These are phyloP conservation scores for Viola odorata DNA, from an alignment of 345 rosid species.

Conservation along the genomic window DNA sequence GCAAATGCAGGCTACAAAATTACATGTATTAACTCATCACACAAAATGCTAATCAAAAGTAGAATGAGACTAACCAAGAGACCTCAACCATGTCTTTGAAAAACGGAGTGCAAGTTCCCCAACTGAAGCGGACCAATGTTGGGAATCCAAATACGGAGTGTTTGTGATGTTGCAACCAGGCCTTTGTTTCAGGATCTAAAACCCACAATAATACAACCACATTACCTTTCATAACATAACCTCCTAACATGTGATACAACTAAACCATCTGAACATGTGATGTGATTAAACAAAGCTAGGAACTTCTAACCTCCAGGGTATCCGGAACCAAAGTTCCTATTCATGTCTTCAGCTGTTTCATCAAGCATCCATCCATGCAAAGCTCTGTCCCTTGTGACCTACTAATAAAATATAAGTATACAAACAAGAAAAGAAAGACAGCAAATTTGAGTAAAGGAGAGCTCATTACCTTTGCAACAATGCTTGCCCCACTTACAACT, in stretches of 20 bases:
- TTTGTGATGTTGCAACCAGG: constrained; percentile 71
- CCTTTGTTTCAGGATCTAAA: constrained; percentile 86
- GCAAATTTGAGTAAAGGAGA: neutral
- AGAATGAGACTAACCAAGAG: constrained; percentile 50
- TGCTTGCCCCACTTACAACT: constrained; percentile 93
- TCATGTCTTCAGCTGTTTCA: constrained; percentile 68
- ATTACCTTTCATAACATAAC: neutral
- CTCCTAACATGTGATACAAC: neutral
- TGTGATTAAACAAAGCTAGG: neutral
- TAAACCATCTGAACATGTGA: neutral
- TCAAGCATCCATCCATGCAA: constrained; percentile 74
- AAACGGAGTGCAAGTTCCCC: constrained; percentile 84
- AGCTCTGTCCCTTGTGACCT: constrained; percentile 95
- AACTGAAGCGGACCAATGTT: constrained; percentile 82
- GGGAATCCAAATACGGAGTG: constrained; percentile 90
- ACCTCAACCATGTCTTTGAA: constrained; percentile 63
- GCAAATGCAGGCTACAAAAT: no score
- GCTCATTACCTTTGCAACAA: constrained; percentile 82
- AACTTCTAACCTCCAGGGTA: constrained; percentile 78
- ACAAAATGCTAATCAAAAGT: neutral
- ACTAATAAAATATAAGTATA: constrained; percentile 12
- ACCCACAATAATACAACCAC: constrained; percentile 1
- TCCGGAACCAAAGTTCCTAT: constrained; percentile 85
- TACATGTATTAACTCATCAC: no score
- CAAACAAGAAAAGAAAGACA: neutral